Percentiles rank a stretch among this genome's conserved stretches.
Evolutionary conservation across 2,329 filamentous ascomycete genomes (phyloP).

Genomic region (Colletotrichum neosansevieriae): DNA sequence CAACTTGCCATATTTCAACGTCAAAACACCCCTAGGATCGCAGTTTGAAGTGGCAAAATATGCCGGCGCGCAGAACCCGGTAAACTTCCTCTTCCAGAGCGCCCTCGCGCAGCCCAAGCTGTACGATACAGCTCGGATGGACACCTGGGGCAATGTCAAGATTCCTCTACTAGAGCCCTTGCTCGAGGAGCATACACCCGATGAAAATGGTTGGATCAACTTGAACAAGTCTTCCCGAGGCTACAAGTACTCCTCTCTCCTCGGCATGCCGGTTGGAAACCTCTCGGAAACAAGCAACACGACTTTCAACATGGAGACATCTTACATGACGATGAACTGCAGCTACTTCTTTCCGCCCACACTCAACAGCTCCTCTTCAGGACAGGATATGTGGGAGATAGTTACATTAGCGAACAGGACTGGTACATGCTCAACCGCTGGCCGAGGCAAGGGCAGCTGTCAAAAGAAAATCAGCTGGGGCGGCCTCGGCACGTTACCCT

Average conservation of each 20-base stretch:
- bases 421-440: neutral
- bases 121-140: neutral
- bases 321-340: constrained; percentile 10
- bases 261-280: constrained; percentile 10
- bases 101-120: constrained; percentile 1
- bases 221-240: neutral
- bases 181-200: neutral
- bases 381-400: neutral
- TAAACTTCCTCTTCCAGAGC: constrained; percentile 6
- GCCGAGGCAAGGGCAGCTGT: neutral
- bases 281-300: neutral
- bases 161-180: constrained; percentile 12
- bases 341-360: neutral
- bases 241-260: neutral
- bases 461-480: neutral
- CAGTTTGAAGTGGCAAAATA: neutral
- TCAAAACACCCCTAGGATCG: neutral
- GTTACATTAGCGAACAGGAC: neutral
- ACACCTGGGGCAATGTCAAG: constrained; percentile 12
- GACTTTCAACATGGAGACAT: constrained; percentile 5
- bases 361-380: neutral
- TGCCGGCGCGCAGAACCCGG: neutral
- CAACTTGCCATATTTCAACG: neutral
- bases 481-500: neutral
- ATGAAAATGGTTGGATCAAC: neutral